Percentiles rank a stretch among this genome's conserved stretches.
Conservation (phyloP, 129 eudicot species). For the Chrysanthemum seticuspe region DNA sequence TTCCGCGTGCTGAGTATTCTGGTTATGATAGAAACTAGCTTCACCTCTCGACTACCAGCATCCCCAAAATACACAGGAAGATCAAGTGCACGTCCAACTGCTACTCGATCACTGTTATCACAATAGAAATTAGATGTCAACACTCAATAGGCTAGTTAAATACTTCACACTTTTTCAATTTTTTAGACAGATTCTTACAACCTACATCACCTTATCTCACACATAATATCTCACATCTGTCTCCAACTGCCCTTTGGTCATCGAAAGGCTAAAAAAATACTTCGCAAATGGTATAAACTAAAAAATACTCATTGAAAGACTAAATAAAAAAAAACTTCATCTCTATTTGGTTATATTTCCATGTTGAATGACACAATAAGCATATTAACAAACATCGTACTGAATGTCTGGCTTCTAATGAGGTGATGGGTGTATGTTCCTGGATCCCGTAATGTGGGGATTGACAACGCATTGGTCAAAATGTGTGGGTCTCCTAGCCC, state of each 20-base stretch:
- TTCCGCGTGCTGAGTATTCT: neutral
- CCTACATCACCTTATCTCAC: too few species aligned
- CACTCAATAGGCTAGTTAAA: neutral
- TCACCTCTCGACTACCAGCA: conserved; percentile 99
- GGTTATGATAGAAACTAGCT: conserved; percentile 4
- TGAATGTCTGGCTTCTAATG: neutral
- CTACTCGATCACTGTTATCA: conserved; percentile 86
- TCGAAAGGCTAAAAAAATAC: neutral
- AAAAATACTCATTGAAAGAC: neutral
- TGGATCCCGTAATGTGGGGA: neutral
- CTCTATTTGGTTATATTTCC: neutral
- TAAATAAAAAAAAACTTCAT: neutral
- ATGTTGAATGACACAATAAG: neutral
- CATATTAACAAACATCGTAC: neutral
- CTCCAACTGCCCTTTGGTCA: too few species aligned
- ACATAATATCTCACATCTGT: too few species aligned
- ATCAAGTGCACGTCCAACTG: conserved; percentile 98
- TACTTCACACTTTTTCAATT: neutral
- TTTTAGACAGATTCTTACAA: too few species aligned
- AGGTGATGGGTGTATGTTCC: neutral
- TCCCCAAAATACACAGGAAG: conserved; percentile 99
- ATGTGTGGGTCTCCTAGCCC: neutral
- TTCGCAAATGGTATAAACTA: neutral
- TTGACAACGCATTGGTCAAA: neutral
- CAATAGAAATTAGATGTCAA: conserved; percentile 17